Conservation (phyloP, 2,329 filamentous ascomycete genomes). For the Thielaviopsis populi region DNA sequence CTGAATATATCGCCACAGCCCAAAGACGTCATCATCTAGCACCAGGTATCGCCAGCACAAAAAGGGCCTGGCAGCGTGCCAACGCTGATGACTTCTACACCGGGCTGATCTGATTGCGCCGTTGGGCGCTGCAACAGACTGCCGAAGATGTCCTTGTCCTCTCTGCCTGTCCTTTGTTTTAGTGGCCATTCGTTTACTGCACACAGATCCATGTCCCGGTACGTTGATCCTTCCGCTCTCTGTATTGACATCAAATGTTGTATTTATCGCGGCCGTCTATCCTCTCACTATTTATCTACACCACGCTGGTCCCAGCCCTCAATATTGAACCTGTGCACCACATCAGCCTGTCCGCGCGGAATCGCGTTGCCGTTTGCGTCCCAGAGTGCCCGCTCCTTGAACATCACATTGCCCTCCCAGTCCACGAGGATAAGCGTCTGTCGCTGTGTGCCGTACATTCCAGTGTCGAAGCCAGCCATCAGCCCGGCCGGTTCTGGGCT, state of each 20-base stretch:
- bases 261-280: not conserved
- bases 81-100: not conserved
- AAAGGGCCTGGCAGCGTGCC: not conserved
- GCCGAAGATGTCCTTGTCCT: not conserved
- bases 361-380: constrained; percentile 42
- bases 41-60: not conserved
- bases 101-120: not conserved
- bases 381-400: constrained; percentile 44
- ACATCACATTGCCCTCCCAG: constrained; percentile 46
- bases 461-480: constrained; percentile 35
- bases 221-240: not conserved
- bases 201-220: not conserved
- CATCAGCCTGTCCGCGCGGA: constrained; percentile 38
- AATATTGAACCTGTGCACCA: constrained; percentile 41
- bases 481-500: constrained; percentile 21
- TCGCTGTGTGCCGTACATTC: constrained; percentile 49
- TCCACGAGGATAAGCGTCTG: constrained; percentile 49
- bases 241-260: no score
- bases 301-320: constrained; percentile 33
- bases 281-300: not conserved
- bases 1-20: not conserved
- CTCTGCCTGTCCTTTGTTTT: not conserved
- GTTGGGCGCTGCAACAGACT: not conserved
- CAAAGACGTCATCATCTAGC: not conserved
- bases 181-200: not conserved